Evolutionary conservation across 2,329 filamentous ascomycete species (phyloP), one percentile per base, ranked within the genome.

Genomic region (Stylonectria norvegica): DNA sequence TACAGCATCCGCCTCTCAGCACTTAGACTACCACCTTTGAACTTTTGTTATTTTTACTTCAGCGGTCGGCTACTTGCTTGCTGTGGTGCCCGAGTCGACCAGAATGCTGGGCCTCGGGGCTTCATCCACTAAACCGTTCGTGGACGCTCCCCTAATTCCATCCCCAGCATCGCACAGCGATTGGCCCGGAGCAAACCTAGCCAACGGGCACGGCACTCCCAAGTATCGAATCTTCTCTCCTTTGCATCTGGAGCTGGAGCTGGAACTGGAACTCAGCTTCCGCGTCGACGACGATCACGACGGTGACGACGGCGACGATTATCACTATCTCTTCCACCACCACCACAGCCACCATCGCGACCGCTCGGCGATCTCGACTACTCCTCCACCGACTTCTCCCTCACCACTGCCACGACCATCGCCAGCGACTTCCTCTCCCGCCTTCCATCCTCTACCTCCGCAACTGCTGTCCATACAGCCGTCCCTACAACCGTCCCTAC

Each of bases 101-200:
- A 30, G 27, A 30, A 30, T 30, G 27, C 27, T 30, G 27, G 27
- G 27, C 14, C 27, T 30, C 27, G 14, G 27, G 27, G 27, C 31
- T 5, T 34, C 16, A n/a, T 11, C 31, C 45, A 36, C 45, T 47
- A 47, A 42, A 25, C 35, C 27, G n/a, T 40, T 47, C 31, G 30
- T 40, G 41, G 34, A 34, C 33, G 11, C 30, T 43, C 45, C 45
- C 45, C 42, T 47, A 22, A 47, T 47, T 45, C 23, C 15, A 12
- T 16, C 22, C 27, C n/a, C 27, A 10, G 6, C 14, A 6, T 9
- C 9, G 9, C 9, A 8, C 27, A 10, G 36, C 19, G 31, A 34
- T 34, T 34, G 31, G 36, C 36, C 25, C 27, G 14, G 27, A 14
- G 27, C 8, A 6, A 6, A 6, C 27, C 27, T 30, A 8, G 27